phyloP scores from a whole-genome alignment of 306 rosid species.

The Castanea crenata region DNA sequence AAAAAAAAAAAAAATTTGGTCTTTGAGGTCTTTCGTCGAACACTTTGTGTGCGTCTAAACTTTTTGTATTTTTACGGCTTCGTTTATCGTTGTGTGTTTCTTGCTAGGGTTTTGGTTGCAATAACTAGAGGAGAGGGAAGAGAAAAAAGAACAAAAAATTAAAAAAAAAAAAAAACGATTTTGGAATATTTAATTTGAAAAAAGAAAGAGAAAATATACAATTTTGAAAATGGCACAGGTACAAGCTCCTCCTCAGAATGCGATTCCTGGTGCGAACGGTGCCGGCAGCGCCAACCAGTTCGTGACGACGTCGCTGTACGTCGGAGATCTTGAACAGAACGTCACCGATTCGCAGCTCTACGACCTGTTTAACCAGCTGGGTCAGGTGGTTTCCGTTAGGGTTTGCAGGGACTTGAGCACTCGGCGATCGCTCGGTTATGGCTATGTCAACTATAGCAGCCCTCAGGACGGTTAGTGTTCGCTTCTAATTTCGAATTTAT shows the following conservation, averaged over 20 bases:
- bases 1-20: neutral
- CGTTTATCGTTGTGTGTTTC: conserved; percentile 19
- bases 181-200: neutral
- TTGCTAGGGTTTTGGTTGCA: conserved; percentile 49
- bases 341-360: conserved; percentile 92
- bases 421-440: conserved; percentile 93
- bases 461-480: conserved; percentile 72
- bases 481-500: neutral
- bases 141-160: conserved; percentile 19
- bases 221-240: conserved; percentile 65
- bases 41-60: conserved; percentile 10
- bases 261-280: conserved; percentile 54
- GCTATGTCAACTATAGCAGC: conserved; percentile 80
- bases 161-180: neutral
- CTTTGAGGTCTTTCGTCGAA: conserved; percentile 7
- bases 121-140: conserved; percentile 99
- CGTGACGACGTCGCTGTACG: conserved; percentile 87
- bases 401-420: conserved; percentile 90
- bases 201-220: too few relatives aligned
- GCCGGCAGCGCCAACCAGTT: conserved; percentile 63
- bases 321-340: conserved; percentile 86
- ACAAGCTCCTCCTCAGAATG: conserved; percentile 78
- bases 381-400: conserved; percentile 95
- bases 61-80: conserved; percentile 3
- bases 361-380: conserved; percentile 83